phyloP scores from a whole-genome alignment of 257 asterid species.

The Ophiorrhiza pumila region DNA sequence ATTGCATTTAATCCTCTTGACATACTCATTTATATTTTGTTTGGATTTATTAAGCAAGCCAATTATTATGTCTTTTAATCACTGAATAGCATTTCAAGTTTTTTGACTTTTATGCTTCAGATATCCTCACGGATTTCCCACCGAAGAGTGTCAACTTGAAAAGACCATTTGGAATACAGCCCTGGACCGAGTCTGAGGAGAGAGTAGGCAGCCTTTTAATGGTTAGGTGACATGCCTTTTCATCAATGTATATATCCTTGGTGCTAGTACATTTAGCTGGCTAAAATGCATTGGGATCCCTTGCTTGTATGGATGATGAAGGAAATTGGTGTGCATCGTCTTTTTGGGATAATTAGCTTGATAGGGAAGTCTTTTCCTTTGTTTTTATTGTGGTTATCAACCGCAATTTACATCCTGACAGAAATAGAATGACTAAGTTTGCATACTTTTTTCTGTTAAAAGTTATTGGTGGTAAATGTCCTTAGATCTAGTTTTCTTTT shows the following conservation, averaged over 20 bases:
- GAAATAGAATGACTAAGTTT: neutral
- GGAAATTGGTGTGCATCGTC: neutral
- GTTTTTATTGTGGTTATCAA: neutral
- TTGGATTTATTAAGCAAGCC: neutral
- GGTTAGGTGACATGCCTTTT: slow-evolving; percentile 47
- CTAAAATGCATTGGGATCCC: neutral
- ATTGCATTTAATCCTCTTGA: slow-evolving; percentile 19
- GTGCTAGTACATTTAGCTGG: neutral
- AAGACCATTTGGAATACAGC: slow-evolving; percentile 62
- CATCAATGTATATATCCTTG: slow-evolving; percentile 4
- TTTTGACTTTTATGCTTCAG: slow-evolving; percentile 36
- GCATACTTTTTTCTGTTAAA: neutral
- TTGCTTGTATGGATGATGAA: neutral
- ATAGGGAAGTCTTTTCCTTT: neutral
- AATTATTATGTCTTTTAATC: neutral
- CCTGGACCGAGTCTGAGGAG: slow-evolving; percentile 78
- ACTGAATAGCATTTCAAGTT: neutral
- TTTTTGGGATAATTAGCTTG: slow-evolving; percentile 1
- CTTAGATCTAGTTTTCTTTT: neutral
- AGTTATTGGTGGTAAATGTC: too few species aligned
- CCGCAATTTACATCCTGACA: slow-evolving; percentile 2
- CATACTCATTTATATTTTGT: neutral
- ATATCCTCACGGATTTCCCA: slow-evolving; percentile 65
- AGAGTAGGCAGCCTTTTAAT: slow-evolving; percentile 68
- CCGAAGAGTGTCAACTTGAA: slow-evolving; percentile 57